phyloP scores from a whole-genome alignment of 2,329 filamentous ascomycete species.

The Teratosphaeria gauchensis region DNA sequence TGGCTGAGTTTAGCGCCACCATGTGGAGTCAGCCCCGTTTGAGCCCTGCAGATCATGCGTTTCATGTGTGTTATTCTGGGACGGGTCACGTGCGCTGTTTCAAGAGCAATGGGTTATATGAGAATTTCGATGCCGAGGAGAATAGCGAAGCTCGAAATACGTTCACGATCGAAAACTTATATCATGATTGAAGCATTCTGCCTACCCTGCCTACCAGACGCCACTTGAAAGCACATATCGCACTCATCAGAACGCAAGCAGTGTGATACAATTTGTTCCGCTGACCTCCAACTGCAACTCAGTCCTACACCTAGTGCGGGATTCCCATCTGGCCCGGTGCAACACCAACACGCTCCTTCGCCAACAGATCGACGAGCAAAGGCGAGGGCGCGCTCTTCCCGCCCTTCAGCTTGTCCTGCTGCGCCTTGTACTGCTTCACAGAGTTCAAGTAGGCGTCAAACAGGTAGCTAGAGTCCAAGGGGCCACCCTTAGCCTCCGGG shows the following conservation, averaged over 20 bases:
- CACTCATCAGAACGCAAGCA: background rate
- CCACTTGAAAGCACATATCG: background rate
- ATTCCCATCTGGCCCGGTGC: constrained; percentile 22
- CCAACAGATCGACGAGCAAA: constrained; percentile 79
- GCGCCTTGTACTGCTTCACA: constrained; percentile 80
- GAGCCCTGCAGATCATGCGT: background rate
- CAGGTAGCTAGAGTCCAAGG: constrained; percentile 88
- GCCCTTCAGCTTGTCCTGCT: constrained; percentile 58
- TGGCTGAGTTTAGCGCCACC: background rate
- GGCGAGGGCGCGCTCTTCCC: constrained; percentile 77
- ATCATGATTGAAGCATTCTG: background rate
- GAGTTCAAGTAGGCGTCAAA: constrained; percentile 95
- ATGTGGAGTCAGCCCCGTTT: background rate
- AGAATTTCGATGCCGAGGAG: background rate
- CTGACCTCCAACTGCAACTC: background rate
- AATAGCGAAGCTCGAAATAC: background rate
- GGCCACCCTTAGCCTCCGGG: constrained; percentile 93
- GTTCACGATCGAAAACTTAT: background rate
- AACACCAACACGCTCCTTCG: constrained; percentile 91
- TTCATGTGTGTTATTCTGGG: background rate
- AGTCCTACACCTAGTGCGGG: background rate
- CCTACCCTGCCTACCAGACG: background rate
- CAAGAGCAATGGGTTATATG: background rate
- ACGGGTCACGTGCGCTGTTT: background rate
- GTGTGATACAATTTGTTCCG: background rate